These are phyloP conservation scores for Pleurotus platypus DNA, from an alignment of 768 basidiomycete species.

Conservation along the genomic window DNA sequence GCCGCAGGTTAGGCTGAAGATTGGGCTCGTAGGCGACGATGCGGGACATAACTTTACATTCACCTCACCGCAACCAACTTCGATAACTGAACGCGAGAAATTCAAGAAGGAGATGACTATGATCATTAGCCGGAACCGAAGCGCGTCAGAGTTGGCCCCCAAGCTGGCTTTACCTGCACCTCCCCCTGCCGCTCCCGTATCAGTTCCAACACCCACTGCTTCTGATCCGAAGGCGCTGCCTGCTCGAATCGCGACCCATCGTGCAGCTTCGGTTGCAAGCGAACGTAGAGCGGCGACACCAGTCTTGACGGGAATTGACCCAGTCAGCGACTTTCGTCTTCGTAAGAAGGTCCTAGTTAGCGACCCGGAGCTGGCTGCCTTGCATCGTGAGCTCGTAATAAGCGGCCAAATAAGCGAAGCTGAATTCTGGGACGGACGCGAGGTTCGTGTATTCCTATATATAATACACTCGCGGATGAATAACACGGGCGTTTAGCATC, in stretches of 20 bases:
- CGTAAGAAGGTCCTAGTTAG: constrained; percentile 77
- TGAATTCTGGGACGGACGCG: constrained; percentile 97
- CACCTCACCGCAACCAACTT: constrained; percentile 59
- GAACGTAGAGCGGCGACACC: constrained; percentile 45
- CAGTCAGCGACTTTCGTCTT: constrained; percentile 65
- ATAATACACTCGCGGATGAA: constrained; percentile 12
- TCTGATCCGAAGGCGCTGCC: constrained; percentile 30
- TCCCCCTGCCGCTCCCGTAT: constrained; percentile 15
- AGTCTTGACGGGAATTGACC: constrained; percentile 53
- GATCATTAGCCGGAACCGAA: constrained; percentile 74
- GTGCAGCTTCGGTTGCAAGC: constrained; percentile 62
- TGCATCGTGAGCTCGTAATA: constrained; percentile 90
- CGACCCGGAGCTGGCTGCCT: constrained; percentile 70
- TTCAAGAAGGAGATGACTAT: constrained; percentile 79
- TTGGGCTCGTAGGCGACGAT: constrained; percentile 66
- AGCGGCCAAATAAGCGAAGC: constrained; percentile 81
- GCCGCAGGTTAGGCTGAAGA: constrained; percentile 73
- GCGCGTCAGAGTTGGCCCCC: constrained; percentile 26
- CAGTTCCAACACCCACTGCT: constrained; percentile 21
- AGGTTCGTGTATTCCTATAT: constrained; percentile 47
- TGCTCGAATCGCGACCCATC: constrained; percentile 49
- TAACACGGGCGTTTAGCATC: constrained; percentile 45
- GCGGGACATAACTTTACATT: constrained; percentile 83
- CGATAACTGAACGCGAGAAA: constrained; percentile 69
- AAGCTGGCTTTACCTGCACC: constrained; percentile 24